Evolutionary conservation across 352 stramenopile species (phyloP).

Genomic region (Pythium brachiatum): DNA sequence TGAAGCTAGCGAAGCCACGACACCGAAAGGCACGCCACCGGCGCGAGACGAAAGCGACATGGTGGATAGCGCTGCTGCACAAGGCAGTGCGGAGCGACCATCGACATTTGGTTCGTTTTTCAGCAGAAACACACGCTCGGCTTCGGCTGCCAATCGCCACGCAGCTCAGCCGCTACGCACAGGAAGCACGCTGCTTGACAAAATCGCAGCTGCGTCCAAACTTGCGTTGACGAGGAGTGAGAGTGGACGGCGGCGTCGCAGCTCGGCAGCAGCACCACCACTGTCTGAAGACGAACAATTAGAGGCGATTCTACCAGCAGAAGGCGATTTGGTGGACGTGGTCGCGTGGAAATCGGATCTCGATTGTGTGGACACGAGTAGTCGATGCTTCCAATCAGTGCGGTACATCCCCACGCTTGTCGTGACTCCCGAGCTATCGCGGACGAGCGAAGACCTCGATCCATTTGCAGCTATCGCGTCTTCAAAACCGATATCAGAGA

Average conservation of each 20-base stretch:
- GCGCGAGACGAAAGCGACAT: constrained; percentile 23
- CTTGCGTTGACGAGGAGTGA: constrained; percentile 26
- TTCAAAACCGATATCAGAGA: constrained; percentile 13
- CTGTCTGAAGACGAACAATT: constrained; percentile 12
- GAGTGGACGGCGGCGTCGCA: constrained; percentile 18
- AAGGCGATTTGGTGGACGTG: constrained; percentile 29
- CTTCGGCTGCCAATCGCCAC: constrained; percentile 1
- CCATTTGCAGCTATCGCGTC: constrained; percentile 22
- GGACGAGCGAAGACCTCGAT: constrained; percentile 16
- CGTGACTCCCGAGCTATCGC: constrained; percentile 1
- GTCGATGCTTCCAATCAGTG: constrained; percentile 17
- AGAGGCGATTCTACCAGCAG: constrained; percentile 14
- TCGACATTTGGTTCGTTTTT: constrained; percentile 26
- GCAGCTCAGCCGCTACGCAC: constrained; percentile 39
- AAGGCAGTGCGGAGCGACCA: constrained; percentile 6
- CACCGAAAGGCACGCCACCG: constrained; percentile 7
- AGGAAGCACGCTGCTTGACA: constrained; percentile 69
- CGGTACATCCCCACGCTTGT: constrained; percentile 30
- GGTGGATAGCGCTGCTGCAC: constrained; percentile 15
- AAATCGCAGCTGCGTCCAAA: constrained; percentile 60
- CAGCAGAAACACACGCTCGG: constrained; percentile 16
- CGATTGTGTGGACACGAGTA: constrained; percentile 3
- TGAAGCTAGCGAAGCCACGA: constrained; percentile 5
- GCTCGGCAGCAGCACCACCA: constrained; percentile 15
- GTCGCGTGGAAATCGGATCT: constrained; percentile 25